Evolutionary conservation across 2,329 filamentous ascomycete species (phyloP).

Genomic region (Arachnopeziza araneosa): DNA sequence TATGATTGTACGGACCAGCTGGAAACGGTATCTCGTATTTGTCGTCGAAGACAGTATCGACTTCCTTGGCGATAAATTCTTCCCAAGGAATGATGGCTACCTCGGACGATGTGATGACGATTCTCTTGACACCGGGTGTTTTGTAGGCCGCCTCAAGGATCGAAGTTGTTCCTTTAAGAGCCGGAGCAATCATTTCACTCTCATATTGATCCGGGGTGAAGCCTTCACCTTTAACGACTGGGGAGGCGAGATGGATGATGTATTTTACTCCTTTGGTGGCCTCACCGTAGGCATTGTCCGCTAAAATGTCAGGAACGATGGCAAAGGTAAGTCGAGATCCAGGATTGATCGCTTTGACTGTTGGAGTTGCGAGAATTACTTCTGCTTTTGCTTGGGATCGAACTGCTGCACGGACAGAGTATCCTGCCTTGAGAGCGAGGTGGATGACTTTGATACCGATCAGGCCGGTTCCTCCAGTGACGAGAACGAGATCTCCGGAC

Average conservation of each 20-base stretch:
- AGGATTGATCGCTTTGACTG: slow-evolving; percentile 33
- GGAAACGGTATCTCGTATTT: slow-evolving; percentile 18
- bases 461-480: slow-evolving; percentile 40
- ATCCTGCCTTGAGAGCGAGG: slow-evolving; percentile 31
- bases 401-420: slow-evolving; percentile 39
- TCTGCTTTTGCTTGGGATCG: slow-evolving; percentile 40
- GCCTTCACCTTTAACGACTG: slow-evolving; percentile 18
- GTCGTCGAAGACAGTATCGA: slow-evolving; percentile 20
- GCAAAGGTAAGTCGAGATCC: slow-evolving; percentile 14
- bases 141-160: slow-evolving; percentile 35
- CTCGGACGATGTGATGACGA: slow-evolving; percentile 40
- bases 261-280: slow-evolving; percentile 35
- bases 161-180: slow-evolving; percentile 33
- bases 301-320: slow-evolving; percentile 37
- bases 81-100: slow-evolving; percentile 37
- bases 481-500: slow-evolving; percentile 18
- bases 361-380: slow-evolving; percentile 30
- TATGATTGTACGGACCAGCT: slow-evolving; percentile 12
- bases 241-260: slow-evolving; percentile 30
- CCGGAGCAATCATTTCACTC: slow-evolving; percentile 28
- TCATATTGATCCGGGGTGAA: slow-evolving; percentile 43
- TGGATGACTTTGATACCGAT: slow-evolving; percentile 46
- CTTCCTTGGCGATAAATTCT: slow-evolving; percentile 17
- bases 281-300: slow-evolving; percentile 35
- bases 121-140: slow-evolving; percentile 32